Conservation (phyloP, 2,329 filamentous ascomycete genomes). For the Diaporthe capsici region DNA sequence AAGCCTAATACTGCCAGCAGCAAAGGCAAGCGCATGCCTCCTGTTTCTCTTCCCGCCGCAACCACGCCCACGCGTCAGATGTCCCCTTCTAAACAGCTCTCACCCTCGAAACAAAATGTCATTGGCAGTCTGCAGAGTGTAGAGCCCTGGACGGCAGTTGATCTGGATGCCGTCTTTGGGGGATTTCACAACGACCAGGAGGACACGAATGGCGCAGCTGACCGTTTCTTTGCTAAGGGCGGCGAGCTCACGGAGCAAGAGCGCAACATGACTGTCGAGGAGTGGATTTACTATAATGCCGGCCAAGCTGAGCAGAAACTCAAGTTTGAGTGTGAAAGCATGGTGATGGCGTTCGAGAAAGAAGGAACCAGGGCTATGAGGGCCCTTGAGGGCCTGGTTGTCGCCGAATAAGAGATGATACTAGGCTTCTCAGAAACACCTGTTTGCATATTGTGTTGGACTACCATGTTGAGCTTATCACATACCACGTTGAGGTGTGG, state of each 20-base stretch:
- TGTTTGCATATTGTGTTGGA: background rate
- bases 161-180: slow-evolving; percentile 80
- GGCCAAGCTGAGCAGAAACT: slow-evolving; percentile 84
- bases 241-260: slow-evolving; percentile 80
- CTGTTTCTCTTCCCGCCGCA: slow-evolving; percentile 57
- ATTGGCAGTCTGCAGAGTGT: slow-evolving; percentile 70
- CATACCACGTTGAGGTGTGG: background rate
- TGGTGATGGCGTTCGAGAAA: slow-evolving; percentile 86
- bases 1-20: slow-evolving; percentile 66
- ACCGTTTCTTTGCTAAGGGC: slow-evolving; percentile 66
- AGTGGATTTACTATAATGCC: slow-evolving; percentile 91
- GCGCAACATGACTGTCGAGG: slow-evolving; percentile 91
- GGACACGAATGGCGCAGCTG: slow-evolving; percentile 65
- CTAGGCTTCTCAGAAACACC: background rate
- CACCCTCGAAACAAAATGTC: slow-evolving; percentile 55
- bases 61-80: slow-evolving; percentile 62
- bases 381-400: slow-evolving; percentile 80
- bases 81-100: slow-evolving; percentile 70
- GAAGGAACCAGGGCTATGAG: slow-evolving; percentile 85
- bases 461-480: background rate
- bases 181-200: slow-evolving; percentile 56
- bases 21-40: slow-evolving; percentile 58
- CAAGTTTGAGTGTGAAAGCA: slow-evolving; percentile 83
- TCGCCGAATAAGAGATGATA: slow-evolving; percentile 51
- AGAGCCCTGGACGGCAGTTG: slow-evolving; percentile 78